Conservation (phyloP, 768 basidiomycete genomes). For the Rubroboletus pulcherrimus region DNA sequence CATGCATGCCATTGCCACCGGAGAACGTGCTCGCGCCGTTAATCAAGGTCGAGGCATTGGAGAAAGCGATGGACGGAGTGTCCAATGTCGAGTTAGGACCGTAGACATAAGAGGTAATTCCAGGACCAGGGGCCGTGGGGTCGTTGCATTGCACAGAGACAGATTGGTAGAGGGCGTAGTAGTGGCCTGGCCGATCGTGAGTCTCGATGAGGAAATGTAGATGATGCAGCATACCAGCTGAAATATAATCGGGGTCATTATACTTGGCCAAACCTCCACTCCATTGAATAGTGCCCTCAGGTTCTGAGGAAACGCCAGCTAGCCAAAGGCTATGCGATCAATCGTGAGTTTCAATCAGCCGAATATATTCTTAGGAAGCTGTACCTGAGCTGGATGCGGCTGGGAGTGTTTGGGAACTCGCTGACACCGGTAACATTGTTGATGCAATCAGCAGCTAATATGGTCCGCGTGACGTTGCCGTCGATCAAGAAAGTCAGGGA, state of each 20-base stretch:
- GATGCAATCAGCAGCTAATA: constrained; percentile 57
- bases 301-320: constrained; percentile 60
- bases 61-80: constrained; percentile 53
- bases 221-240: constrained; percentile 45
- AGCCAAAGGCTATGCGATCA: constrained; percentile 61
- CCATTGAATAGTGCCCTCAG: constrained; percentile 75
- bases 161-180: constrained; percentile 60
- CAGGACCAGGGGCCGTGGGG: constrained; percentile 37
- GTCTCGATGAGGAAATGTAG: not conserved
- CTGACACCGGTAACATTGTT: constrained; percentile 49
- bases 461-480: constrained; percentile 63
- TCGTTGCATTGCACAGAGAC: constrained; percentile 65
- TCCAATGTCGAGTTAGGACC: constrained; percentile 48
- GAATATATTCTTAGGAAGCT: not conserved
- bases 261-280: constrained; percentile 82
- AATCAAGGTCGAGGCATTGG: constrained; percentile 54
- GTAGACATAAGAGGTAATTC: constrained; percentile 64
- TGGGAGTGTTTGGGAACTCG: constrained; percentile 73
- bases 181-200: constrained; percentile 48
- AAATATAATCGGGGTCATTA: constrained; percentile 69
- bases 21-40: constrained; percentile 33
- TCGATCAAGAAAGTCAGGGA: constrained; percentile 66
- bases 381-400: constrained; percentile 77
- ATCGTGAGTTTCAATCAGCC: constrained; percentile 1
- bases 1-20: constrained; percentile 7